A percentile compares a stretch with the other conserved stretches of the same genome.
phyloP scores from a whole-genome alignment of 192 early-diverging fungal species.

The Backusella mclennaniae region DNA sequence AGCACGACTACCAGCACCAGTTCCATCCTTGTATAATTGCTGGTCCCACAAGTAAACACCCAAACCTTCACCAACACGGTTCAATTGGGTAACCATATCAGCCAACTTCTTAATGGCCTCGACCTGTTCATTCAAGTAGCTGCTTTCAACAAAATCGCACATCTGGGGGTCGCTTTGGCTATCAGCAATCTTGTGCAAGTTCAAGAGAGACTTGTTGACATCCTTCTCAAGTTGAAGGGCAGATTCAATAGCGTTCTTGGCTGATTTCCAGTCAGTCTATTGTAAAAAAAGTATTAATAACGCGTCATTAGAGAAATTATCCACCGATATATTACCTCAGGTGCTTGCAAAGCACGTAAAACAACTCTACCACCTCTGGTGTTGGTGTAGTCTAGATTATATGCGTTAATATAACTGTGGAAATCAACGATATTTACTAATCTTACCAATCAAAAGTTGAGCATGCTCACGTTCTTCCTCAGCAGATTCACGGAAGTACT shows the following conservation, averaged over 20 bases:
- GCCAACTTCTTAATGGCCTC: slow-evolving; percentile 54
- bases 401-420: background rate
- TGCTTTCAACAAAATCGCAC: slow-evolving; percentile 51
- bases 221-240: slow-evolving; percentile 58
- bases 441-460: slow-evolving; percentile 35
- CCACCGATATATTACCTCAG: slow-evolving; percentile 29
- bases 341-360: slow-evolving; percentile 49
- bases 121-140: slow-evolving; percentile 53
- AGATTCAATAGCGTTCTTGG: slow-evolving; percentile 57
- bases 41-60: slow-evolving; percentile 59
- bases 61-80: slow-evolving; percentile 51
- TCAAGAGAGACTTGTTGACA: slow-evolving; percentile 57
- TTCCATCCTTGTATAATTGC: slow-evolving; percentile 34
- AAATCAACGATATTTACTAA: background rate
- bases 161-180: slow-evolving; percentile 53
- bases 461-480: slow-evolving; percentile 44
- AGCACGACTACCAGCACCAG: slow-evolving; percentile 35
- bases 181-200: slow-evolving; percentile 53
- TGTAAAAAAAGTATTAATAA: background rate
- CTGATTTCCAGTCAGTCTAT: slow-evolving; percentile 52
- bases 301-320: background rate
- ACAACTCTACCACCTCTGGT: slow-evolving; percentile 56
- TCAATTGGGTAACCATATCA: slow-evolving; percentile 54
- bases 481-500: slow-evolving; percentile 52
- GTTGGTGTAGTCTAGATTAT: slow-evolving; percentile 47